These are phyloP conservation scores for Fusarium sp. DNA, from an alignment of 2,329 filamentous ascomycete genomes.

Conservation along the genomic window DNA sequence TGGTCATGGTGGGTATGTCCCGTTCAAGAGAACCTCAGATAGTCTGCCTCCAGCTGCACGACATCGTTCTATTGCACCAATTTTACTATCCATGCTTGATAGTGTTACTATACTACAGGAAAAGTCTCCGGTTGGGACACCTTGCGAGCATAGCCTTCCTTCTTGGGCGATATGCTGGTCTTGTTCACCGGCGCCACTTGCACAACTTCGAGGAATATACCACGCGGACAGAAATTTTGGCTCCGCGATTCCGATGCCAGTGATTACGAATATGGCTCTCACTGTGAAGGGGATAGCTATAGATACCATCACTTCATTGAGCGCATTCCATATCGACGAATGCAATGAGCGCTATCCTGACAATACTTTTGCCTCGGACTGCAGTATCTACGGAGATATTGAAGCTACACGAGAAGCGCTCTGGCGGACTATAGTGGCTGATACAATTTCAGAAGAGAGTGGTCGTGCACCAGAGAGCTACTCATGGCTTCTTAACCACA, in stretches of 20 bases:
- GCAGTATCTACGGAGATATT: neutral
- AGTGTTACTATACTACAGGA: too few species aligned
- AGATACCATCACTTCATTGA: neutral
- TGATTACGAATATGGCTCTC: neutral
- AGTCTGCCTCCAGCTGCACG: too few species aligned
- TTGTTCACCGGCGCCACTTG: neutral
- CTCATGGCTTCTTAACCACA: neutral
- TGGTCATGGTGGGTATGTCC: neutral
- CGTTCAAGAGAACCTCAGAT: too few species aligned
- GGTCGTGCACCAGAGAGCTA: neutral
- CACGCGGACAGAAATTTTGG: neutral
- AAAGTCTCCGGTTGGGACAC: neutral
- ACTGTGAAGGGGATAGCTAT: neutral
- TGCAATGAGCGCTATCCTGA: neutral
- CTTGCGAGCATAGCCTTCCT: neutral
- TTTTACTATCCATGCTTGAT: too few species aligned
- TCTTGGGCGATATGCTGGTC: conserved; percentile 13
- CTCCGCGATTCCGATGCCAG: neutral
- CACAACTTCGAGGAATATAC: neutral
- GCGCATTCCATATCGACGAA: neutral
- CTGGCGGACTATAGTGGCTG: neutral
- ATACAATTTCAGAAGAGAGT: neutral
- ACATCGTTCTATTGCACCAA: too few species aligned
- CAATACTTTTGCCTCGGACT: accelerated
- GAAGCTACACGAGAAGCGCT: neutral